A percentile compares a stretch with the other conserved stretches of the same genome.
phyloP scores from a whole-genome alignment of 106 monocot species.

The Ottelia alismoides region DNA sequence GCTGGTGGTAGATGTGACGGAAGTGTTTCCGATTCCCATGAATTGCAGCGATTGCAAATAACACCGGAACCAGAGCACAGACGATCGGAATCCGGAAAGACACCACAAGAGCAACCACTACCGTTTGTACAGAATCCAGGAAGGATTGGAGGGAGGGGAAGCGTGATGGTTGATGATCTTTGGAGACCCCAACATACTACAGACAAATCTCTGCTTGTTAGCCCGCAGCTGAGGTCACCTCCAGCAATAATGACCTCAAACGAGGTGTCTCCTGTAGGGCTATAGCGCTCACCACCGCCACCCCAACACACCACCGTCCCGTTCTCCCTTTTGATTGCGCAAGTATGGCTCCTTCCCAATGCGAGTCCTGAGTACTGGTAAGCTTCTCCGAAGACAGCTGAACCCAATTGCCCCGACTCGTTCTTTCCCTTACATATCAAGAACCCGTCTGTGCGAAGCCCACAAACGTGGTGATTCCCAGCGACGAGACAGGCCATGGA shows the following conservation, averaged over 20 bases:
- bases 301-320: conserved; percentile 65
- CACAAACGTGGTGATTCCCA: conserved; percentile 60
- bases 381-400: conserved; percentile 4
- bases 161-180: not conserved
- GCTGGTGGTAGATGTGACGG: conserved; percentile 6
- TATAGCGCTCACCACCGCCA: conserved; percentile 8
- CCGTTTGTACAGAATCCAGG: conserved; percentile 47
- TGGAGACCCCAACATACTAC: conserved; percentile 60
- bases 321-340: conserved; percentile 34
- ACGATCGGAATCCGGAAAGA: conserved; percentile 18
- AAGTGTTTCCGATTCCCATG: not conserved
- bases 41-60: conserved; percentile 37
- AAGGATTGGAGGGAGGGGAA: conserved; percentile 36
- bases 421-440: conserved; percentile 42
- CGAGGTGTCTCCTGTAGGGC: conserved; percentile 13
- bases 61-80: conserved; percentile 48
- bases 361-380: conserved; percentile 39
- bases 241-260: conserved; percentile 57
- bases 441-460: conserved; percentile 19
- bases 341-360: conserved; percentile 48
- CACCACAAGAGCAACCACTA: conserved; percentile 33
- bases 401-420: conserved; percentile 24
- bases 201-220: conserved; percentile 32
- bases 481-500: conserved; percentile 41
- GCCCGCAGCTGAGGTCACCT: conserved; percentile 68